Evolutionary conservation across 2,329 filamentous ascomycete species (phyloP).

Genomic region (Colletotrichum plurivorum): DNA sequence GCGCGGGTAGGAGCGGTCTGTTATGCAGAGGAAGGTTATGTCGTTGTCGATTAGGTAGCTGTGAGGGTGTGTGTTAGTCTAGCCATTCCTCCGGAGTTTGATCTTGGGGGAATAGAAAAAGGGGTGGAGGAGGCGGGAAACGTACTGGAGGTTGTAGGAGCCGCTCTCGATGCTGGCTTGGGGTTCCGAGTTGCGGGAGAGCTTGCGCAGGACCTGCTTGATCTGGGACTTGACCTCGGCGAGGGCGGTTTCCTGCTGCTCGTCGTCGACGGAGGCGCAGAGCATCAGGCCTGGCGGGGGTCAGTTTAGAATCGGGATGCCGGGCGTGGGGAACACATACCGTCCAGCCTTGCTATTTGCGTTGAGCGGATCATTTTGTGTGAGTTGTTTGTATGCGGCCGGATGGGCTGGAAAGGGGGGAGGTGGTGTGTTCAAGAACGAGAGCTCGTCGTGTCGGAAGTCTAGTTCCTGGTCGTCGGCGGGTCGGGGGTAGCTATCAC

Average conservation of each 20-base stretch:
- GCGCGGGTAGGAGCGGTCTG: slow-evolving; percentile 93
- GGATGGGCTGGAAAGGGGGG: not conserved
- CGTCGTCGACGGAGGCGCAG: slow-evolving; percentile 94
- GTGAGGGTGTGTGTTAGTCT: slow-evolving; percentile 27
- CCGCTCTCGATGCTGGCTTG: slow-evolving; percentile 94
- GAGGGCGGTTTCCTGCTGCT: slow-evolving; percentile 83
- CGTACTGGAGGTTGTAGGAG: slow-evolving; percentile 87
- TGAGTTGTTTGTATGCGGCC: slow-evolving; percentile 12
- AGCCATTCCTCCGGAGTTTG: no score
- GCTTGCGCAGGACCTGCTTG: slow-evolving; percentile 88
- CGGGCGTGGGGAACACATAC: slow-evolving; percentile 58
- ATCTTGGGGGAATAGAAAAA: not conserved
- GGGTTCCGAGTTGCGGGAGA: slow-evolving; percentile 89
- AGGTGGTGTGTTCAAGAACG: not conserved
- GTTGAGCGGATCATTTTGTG: slow-evolving; percentile 87
- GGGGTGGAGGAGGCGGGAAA: slow-evolving; percentile 22
- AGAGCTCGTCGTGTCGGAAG: slow-evolving; percentile 2
- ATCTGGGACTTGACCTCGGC: slow-evolving; percentile 91
- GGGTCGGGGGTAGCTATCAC: slow-evolving; percentile 22
- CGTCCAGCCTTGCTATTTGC: slow-evolving; percentile 93
- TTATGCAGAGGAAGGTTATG: slow-evolving; percentile 93
- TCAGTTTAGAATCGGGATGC: slow-evolving; percentile 39
- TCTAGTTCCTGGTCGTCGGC: slow-evolving; percentile 8
- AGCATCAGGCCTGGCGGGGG: slow-evolving; percentile 83
- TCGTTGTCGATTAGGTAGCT: slow-evolving; percentile 89